Evolutionary conservation across 306 rosid species (phyloP), one percentile per base, ranked within the genome.

Genomic region (Geum urbanum): DNA sequence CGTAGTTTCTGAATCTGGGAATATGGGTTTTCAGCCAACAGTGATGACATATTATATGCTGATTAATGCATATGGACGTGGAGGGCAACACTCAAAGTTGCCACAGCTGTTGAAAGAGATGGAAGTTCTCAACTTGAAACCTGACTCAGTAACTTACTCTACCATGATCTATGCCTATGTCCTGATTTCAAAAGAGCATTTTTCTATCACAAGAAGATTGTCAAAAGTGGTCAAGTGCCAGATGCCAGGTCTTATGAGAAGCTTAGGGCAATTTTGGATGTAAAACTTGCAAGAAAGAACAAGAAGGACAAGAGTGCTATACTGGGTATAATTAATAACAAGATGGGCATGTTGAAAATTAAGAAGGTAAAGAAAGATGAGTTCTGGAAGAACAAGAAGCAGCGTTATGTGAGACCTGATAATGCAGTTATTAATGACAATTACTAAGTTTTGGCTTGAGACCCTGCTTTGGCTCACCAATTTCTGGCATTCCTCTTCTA

Each of bases 41-140:
- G 84, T 88, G 76, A 71, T 88, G 87, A 92, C 98, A 48, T 92
- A 86, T 63, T 90, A 90, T 58, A 88, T 90, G 91, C 76, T 90
- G 82, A 84, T 90, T 82, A 92, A 90, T 71, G 97, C 97, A 5
- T 88, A 92, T 68, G 98, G 96, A 6, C 76, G 94, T 49, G 96
- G 98, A 71, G 97, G 98, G 59, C 88, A 78, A 70, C 89, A 78
- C 74, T 81, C 82, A 10, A 92, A 88, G 82, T 65, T 92, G 70
- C 98, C 97, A 0, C 88, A 90, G 75, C 72, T 90, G 74, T 75
- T 90, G 77, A 79, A 88, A 65, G 96, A 88, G 83, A 92, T 92
- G 97, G 88, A 78, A 44, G 64, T 63, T 77, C 87, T 70, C 77
- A 75, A 81, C n/a, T 63, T 90, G 15, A 87, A 78, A 90, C 97